Percentiles rank a stretch among this genome's conserved stretches.
Evolutionary conservation across 164 flowering plant genomes (phyloP).

Genomic region (Annona squamosa): DNA sequence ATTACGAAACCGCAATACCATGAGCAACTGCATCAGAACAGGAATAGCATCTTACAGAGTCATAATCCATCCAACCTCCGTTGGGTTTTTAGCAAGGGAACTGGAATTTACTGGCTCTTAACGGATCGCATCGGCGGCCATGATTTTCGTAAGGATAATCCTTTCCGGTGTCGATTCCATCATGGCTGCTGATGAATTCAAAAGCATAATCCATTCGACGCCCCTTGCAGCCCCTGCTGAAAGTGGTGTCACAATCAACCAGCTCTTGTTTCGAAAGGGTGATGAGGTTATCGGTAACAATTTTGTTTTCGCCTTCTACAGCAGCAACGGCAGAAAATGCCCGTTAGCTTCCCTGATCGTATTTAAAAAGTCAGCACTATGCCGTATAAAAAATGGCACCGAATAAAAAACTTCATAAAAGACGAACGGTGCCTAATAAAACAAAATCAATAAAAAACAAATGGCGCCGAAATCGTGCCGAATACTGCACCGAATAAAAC

Average conservation of each 20-base stretch:
- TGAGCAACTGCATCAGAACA: too few relatives aligned
- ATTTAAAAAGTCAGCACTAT: too few relatives aligned
- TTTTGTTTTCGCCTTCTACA: constrained; percentile 55
- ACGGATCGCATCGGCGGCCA: constrained; percentile 33
- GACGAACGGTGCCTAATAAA: too few relatives aligned
- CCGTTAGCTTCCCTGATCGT: constrained; percentile 57
- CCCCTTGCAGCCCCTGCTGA: constrained; percentile 62
- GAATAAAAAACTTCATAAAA: too few relatives aligned
- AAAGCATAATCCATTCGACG: constrained; percentile 59
- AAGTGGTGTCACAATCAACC: constrained; percentile 44
- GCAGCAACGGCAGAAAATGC: constrained; percentile 63
- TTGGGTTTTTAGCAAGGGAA: too few relatives aligned
- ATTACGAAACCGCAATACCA: too few relatives aligned
- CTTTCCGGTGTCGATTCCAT: constrained; percentile 43
- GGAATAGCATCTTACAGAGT: too few relatives aligned
- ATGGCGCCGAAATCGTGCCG: too few relatives aligned
- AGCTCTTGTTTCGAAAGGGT: constrained; percentile 69
- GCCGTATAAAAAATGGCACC: too few relatives aligned
- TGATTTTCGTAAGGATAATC: constrained; percentile 42
- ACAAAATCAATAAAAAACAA: too few relatives aligned
- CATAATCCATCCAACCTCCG: too few relatives aligned
- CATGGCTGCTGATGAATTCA: constrained; percentile 36
- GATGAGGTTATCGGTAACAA: constrained; percentile 40
- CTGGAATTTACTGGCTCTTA: constrained; percentile 18
- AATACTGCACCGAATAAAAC: too few relatives aligned